Base-by-base conservation (phyloP, 108 stramenopile genomes). In the Skeletonema marinoi region DNA sequence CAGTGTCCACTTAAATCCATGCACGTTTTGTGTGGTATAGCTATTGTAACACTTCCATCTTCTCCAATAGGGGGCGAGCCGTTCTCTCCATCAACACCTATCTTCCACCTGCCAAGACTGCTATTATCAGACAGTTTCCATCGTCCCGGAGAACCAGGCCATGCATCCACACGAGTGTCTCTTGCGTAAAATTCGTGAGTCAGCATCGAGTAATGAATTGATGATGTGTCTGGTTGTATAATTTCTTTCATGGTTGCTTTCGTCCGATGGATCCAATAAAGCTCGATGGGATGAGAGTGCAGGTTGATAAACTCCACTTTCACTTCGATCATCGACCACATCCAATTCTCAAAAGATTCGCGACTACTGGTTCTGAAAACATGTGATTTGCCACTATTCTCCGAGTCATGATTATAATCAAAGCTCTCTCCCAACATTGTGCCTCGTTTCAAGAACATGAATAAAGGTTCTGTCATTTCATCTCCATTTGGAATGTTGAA, bases 101-200 rank as follows among this genome's bases (percentile, higher is more conserved):
- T 88, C 33, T 87, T 90, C 70, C 76, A 83, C 1, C 9, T 77
- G 9, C 54, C 69, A 31, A 88, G 60, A 13, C 41, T 50, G 19
- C 66, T 71, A 13, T 85, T 63, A 14, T 51, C 44, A 5, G 65
- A 70, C 75, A 90, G 42, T 61, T 84, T 85, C 38, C 73, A 71
- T 14, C 86, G 71, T 41, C 89, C 86, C 3, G 88, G 86, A 6
- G 77, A 71, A 36, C 86, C 78, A 0, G 13, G n/a, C 19, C 70
- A 78, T 8, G 65, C 68, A 63, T 90, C 89, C 32, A 86, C 84
- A 9, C 86, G 74, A 14, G 59, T 74, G 56, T 88, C 87, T 5
- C 89, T 86, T 7, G 82, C 78, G 69, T 74, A 88, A 81, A 84
- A 90, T 65, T 90, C 89, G 63, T 88, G 87, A 5, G 86, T 65